These are phyloP conservation scores for Leucocoprinus leucothites DNA, from an alignment of 768 basidiomycete species.

Conservation along the genomic window DNA sequence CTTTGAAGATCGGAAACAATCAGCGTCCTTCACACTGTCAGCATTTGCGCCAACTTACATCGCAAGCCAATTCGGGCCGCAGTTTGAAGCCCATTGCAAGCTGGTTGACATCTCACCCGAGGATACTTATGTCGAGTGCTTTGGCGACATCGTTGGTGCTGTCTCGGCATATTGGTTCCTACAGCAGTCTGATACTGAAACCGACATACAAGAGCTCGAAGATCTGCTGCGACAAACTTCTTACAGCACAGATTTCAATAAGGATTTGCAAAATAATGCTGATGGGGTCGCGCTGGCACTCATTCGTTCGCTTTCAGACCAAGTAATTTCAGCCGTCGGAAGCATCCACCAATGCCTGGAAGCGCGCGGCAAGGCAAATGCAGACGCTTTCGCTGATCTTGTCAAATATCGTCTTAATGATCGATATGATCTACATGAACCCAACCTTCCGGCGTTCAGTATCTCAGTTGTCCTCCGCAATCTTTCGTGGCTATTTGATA, in stretches of 20 bases:
- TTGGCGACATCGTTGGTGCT: conserved; percentile 68
- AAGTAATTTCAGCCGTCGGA: conserved; percentile 54
- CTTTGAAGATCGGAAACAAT: conserved; percentile 62
- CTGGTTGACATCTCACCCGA: conserved; percentile 43
- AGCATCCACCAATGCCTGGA: conserved; percentile 47
- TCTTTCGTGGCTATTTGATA: conserved; percentile 55
- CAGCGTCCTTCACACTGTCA: conserved; percentile 63
- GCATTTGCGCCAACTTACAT: conserved; percentile 68
- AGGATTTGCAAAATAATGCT: conserved; percentile 31
- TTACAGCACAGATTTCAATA: conserved; percentile 17
- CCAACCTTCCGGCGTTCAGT: conserved; percentile 62
- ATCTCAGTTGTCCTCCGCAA: conserved; percentile 49
- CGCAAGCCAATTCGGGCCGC: conserved; percentile 35
- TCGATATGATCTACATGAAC: conserved; percentile 51
- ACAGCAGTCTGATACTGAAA: conserved; percentile 17
- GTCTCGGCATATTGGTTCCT: conserved; percentile 50
- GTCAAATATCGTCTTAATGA: conserved; percentile 47
- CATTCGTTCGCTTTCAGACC: conserved; percentile 63
- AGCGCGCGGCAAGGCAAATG: conserved; percentile 12
- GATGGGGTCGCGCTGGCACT: conserved; percentile 60
- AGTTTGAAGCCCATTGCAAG: conserved; percentile 64
- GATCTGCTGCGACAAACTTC: conserved; percentile 8
- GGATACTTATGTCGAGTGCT: conserved; percentile 59
- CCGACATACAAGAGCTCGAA: conserved; percentile 7
- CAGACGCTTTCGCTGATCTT: conserved; percentile 45